phyloP scores from a whole-genome alignment of 345 rosid genomes.

The Gossypium herbaceum region DNA sequence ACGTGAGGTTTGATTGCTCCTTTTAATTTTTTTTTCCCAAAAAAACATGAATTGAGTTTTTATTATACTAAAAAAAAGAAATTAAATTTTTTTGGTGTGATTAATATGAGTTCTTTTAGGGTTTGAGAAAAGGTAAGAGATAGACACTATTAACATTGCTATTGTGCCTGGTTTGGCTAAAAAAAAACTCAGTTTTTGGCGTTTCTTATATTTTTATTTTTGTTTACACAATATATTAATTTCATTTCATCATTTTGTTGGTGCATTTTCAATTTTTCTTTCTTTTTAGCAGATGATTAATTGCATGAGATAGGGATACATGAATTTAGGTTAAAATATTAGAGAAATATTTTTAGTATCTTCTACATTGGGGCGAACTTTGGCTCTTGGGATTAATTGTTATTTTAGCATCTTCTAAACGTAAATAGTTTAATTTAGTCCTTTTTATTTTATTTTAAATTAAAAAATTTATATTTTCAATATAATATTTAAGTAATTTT shows the following conservation, averaged over 20 bases:
- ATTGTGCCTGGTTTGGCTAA: slow-evolving; percentile 19
- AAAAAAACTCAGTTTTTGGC: slow-evolving; percentile 15
- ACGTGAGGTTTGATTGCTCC: slow-evolving; percentile 66
- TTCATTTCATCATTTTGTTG: slow-evolving; percentile 27
- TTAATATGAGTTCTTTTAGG: slow-evolving; percentile 41
- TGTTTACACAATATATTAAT: slow-evolving; percentile 4
- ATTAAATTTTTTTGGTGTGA: slow-evolving; percentile 35
- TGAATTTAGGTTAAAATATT: too few species aligned
- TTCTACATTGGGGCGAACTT: too few species aligned
- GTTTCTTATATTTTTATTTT: slow-evolving; percentile 3
- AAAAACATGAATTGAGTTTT: slow-evolving; percentile 45
- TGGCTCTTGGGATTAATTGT: too few species aligned
- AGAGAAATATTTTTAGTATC: too few species aligned
- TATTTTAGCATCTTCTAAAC: too few species aligned
- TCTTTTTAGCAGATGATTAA: too few species aligned
- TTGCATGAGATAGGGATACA: too few species aligned
- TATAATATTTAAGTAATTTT: too few species aligned
- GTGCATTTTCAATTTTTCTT: slow-evolving; percentile 10
- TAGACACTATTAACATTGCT: not conserved
- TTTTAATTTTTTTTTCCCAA: not conserved
- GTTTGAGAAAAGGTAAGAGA: slow-evolving; percentile 23
- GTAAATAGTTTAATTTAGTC: too few species aligned
- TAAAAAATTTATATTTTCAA: too few species aligned
- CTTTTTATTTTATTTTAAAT: too few species aligned
- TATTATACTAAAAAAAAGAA: slow-evolving; percentile 18